Conservation (phyloP, 2,329 filamentous ascomycete genomes). For the Scytalidium lignicola region DNA sequence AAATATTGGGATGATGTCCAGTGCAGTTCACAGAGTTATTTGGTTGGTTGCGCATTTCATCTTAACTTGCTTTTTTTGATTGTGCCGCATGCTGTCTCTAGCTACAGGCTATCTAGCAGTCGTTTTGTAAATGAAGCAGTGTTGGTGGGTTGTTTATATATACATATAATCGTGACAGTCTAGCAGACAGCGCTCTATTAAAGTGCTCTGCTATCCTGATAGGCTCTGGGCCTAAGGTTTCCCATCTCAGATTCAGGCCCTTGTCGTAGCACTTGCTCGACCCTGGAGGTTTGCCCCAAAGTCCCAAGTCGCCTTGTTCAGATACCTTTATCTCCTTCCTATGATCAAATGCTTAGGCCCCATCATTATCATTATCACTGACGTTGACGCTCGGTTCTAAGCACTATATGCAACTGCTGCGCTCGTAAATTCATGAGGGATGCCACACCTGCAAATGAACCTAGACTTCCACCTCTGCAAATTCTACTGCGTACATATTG, state of each 20-base stretch:
- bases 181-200: neutral
- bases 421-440: neutral
- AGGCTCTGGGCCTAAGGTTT: neutral
- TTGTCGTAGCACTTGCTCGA: neutral
- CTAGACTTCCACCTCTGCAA: neutral
- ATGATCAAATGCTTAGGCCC: neutral
- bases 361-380: neutral
- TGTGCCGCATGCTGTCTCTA: neutral
- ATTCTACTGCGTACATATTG: conserved; percentile 8
- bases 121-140: neutral
- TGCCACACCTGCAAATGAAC: neutral
- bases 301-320: neutral
- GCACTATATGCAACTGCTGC: neutral
- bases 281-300: neutral
- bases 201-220: neutral
- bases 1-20: too few species aligned
- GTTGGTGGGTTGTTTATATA: neutral
- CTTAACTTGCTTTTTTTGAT: neutral
- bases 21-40: neutral
- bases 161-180: neutral
- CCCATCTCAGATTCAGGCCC: neutral
- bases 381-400: neutral
- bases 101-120: neutral
- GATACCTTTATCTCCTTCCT: neutral
- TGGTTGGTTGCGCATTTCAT: neutral